Base-by-base conservation (phyloP, 2,329 filamentous ascomycete genomes). In the Rutstroemia sp. region DNA sequence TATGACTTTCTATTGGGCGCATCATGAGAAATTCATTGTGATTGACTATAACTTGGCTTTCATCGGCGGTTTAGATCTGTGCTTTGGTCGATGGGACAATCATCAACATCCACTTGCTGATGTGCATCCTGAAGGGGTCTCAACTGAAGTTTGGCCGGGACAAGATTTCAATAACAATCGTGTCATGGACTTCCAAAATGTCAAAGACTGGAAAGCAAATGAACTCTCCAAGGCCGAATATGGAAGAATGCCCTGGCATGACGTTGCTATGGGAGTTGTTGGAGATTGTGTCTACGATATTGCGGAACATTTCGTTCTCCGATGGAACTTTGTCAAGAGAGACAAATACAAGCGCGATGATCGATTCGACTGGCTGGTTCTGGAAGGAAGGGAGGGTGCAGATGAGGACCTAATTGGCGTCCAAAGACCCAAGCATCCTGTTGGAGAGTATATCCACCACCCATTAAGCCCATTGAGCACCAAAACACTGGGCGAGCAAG, bases 141-240 rank as follows among this genome's bases (percentile, higher is more conserved):
- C 81, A 14, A 83, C 92, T 54, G 92, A 96, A 71, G 78, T 96
- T 19, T 99, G 90, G 79, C 92, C 94, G 0, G 94, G 94, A 0
- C 94, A 99, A 69, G 94, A 99, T 67, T 97, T 95, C 77, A 97
- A 97, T 72, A 97, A 97, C 72, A 96, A 96, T 70, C 84, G 92
- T 39, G 86, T 97, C 64, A 88, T 95, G 86, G 94, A 99, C 67
- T 99, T 97, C 70, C 80, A 96, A 65, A 87, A 86, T 34, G 94
- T 97, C 1, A 72, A 88, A 30, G 87, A 96, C 68, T 97, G 92
- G 92, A 90, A 94, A 71, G 82, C 87, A 50, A 97, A 99, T 63
- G 90, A 96, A 70, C 76, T 97, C 16, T 90, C 85, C 71, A 97
- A 97, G 73, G 85, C 87, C 3, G 90, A 96, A 49, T 95, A 86